A percentile compares a stretch with the other conserved stretches of the same genome.
These are phyloP conservation scores for Cenchrus purpureus DNA, from an alignment of 176 grass and related monocot genomes.

Conservation along the genomic window DNA sequence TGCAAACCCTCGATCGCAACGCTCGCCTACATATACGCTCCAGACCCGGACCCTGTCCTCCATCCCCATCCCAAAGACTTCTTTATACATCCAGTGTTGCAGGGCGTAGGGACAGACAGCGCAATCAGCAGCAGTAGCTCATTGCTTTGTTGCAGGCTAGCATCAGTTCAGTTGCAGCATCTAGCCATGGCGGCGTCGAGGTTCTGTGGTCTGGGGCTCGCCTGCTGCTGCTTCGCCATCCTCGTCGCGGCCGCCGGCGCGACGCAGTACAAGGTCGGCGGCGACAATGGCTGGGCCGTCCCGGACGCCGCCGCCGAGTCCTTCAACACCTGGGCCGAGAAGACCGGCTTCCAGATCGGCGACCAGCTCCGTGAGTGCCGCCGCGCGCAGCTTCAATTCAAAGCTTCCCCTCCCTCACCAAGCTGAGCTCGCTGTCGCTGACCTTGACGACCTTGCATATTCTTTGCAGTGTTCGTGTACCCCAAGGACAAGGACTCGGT, in stretches of 20 bases:
- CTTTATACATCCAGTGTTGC: neutral
- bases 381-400: neutral
- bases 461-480: conserved; percentile 64
- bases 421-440: no score
- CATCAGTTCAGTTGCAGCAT: no score
- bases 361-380: conserved; percentile 57
- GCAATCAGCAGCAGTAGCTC: neutral
- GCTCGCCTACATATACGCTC: conserved; percentile 50
- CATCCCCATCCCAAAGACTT: no score
- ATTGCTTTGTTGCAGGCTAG: neutral
- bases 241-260: conserved; percentile 43
- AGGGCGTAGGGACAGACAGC: neutral
- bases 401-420: neutral
- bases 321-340: conserved; percentile 73
- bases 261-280: conserved; percentile 72
- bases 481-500: conserved; percentile 67
- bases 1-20: conserved; percentile 25
- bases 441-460: no score
- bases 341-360: conserved; percentile 63
- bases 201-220: conserved; percentile 3
- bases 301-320: conserved; percentile 44
- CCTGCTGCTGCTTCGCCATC: conserved; percentile 26
- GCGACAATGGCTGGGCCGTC: conserved; percentile 64
- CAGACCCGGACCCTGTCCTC: no score
- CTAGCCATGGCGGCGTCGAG: conserved; percentile 46